Percentiles rank a stretch among this genome's conserved stretches.
Conservation (phyloP, 805 yeast genomes). For the Lipomyces mesembrius region DNA sequence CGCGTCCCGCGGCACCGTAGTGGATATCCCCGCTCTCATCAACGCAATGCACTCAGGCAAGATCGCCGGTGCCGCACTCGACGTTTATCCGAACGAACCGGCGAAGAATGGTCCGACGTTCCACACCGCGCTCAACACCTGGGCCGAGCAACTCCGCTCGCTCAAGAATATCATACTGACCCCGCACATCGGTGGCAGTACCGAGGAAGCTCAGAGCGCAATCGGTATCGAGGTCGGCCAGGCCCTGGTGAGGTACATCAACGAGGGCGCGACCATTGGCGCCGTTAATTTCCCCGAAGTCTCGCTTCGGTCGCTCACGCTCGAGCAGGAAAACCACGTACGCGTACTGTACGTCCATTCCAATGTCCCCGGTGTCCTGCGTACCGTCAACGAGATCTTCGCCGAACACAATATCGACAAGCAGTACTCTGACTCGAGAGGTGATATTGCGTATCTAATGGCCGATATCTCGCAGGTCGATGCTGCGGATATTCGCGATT, state of each 20-base stretch:
- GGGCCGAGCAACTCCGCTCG: slow-evolving; percentile 80
- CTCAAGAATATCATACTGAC: slow-evolving; percentile 89
- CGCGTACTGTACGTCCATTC: slow-evolving; percentile 96
- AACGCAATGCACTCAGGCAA: slow-evolving; percentile 91
- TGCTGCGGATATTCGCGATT: slow-evolving; percentile 76
- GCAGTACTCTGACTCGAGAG: slow-evolving; percentile 96
- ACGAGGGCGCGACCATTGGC: slow-evolving; percentile 93
- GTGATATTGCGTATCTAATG: slow-evolving; percentile 95
- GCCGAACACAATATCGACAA: slow-evolving; percentile 95
- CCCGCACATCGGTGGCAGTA: slow-evolving; percentile 98
- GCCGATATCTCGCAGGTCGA: slow-evolving; percentile 92
- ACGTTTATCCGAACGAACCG: slow-evolving; percentile 96
- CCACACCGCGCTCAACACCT: slow-evolving; percentile 70
- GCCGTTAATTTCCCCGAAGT: slow-evolving; percentile 99
- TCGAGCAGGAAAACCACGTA: slow-evolving; percentile 80
- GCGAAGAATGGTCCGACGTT: slow-evolving; percentile 91
- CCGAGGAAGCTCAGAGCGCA: slow-evolving; percentile 98
- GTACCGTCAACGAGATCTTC: slow-evolving; percentile 93
- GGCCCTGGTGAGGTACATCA: slow-evolving; percentile 85
- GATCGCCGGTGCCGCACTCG: slow-evolving; percentile 95
- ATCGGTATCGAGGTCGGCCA: slow-evolving; percentile 94
- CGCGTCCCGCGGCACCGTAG: slow-evolving; percentile 97
- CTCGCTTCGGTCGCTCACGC: slow-evolving; percentile 79
- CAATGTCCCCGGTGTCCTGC: slow-evolving; percentile 98
- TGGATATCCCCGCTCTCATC: slow-evolving; percentile 91